These are phyloP conservation scores for Cystobasidium ongulense DNA, from an alignment of 768 basidiomycete genomes.

Conservation along the genomic window DNA sequence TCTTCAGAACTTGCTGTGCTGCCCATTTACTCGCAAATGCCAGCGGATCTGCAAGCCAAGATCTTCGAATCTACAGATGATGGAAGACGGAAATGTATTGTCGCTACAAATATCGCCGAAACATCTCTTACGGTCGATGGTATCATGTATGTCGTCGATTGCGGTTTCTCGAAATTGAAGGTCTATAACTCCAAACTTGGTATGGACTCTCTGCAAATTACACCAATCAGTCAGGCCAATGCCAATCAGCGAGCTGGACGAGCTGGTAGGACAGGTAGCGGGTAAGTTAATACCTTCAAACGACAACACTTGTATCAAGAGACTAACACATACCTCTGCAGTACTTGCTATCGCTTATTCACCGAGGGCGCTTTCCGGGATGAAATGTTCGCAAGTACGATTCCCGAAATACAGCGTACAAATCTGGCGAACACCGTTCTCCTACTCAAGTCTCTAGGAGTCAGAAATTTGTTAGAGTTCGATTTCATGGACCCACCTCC, in stretches of 20 bases:
- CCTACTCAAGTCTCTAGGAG: slow-evolving; percentile 86
- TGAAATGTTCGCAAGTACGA: slow-evolving; percentile 88
- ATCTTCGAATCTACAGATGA: slow-evolving; percentile 92
- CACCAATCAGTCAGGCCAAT: slow-evolving; percentile 97
- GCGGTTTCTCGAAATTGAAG: slow-evolving; percentile 93
- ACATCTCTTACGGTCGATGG: slow-evolving; percentile 97
- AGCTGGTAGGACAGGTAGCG: slow-evolving; percentile 90
- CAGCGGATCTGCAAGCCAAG: slow-evolving; percentile 94
- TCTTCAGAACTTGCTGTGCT: slow-evolving; percentile 78
- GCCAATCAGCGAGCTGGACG: slow-evolving; percentile 92
- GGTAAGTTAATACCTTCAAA: slow-evolving; percentile 53
- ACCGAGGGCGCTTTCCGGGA: slow-evolving; percentile 96
- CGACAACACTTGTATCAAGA: neutral
- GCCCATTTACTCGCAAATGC: slow-evolving; percentile 99
- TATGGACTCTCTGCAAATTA: slow-evolving; percentile 98
- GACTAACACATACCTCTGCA: slow-evolving; percentile 42
- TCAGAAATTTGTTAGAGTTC: slow-evolving; percentile 93
- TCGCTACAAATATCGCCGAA: slow-evolving; percentile 98
- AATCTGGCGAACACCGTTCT: slow-evolving; percentile 95
- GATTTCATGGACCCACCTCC: slow-evolving; percentile 99
- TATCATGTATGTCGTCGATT: slow-evolving; percentile 91
- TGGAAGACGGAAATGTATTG: slow-evolving; percentile 90
- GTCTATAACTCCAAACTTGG: slow-evolving; percentile 99
- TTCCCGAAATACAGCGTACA: slow-evolving; percentile 96
- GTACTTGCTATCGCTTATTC: slow-evolving; percentile 90